These are phyloP conservation scores for Plectranthus barbatus DNA, from an alignment of 257 asterid species.

Conservation along the genomic window DNA sequence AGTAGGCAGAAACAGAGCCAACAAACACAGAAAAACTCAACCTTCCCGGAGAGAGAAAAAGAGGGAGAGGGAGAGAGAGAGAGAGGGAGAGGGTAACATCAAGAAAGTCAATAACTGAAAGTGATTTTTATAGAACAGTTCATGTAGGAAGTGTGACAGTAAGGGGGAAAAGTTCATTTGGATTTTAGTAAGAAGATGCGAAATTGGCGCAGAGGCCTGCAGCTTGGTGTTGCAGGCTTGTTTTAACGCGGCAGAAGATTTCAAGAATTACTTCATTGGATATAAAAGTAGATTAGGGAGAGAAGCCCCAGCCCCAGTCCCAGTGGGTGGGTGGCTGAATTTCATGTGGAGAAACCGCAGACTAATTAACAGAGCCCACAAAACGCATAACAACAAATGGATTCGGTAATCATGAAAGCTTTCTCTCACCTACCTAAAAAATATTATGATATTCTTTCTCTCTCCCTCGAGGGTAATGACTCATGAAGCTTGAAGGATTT, in stretches of 20 bases:
- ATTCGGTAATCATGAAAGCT: constrained; percentile 16
- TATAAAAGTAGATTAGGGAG: constrained; percentile 1
- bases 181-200: constrained; percentile 25
- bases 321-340: background rate
- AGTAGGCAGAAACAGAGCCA: constrained; percentile 8
- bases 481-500: background rate
- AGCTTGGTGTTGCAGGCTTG: constrained; percentile 14
- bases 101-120: constrained; percentile 42
- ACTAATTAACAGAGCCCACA: constrained; percentile 16
- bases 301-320: too few relatives aligned
- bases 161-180: constrained; percentile 9
- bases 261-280: constrained; percentile 6
- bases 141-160: constrained; percentile 37
- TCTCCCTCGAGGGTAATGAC: background rate
- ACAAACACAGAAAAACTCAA: background rate
- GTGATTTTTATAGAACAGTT: constrained; percentile 16
- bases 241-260: constrained; percentile 9
- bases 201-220: constrained; percentile 41
- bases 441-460: background rate
- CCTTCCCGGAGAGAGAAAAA: background rate
- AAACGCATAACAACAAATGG: constrained; percentile 14
- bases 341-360: constrained; percentile 8
- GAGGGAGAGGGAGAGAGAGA: constrained; percentile 9
- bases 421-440: background rate
- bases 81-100: too few relatives aligned